Conservation (phyloP, 2,329 filamentous ascomycete species). For the Mollisiaceae sp. region DNA sequence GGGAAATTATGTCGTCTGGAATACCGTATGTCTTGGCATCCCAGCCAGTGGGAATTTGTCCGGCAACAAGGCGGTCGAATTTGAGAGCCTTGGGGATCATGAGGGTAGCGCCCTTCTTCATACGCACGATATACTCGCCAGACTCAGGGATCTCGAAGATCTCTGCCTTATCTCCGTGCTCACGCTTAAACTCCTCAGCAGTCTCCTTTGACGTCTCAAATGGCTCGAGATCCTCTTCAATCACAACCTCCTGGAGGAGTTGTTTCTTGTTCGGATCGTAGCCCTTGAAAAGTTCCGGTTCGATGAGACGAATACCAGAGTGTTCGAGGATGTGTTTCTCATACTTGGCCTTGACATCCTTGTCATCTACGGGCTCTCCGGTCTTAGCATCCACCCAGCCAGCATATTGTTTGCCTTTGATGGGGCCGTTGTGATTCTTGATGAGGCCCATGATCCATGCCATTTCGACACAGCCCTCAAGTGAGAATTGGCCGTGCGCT, state of each 20-base stretch:
- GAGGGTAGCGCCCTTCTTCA: conserved; percentile 94
- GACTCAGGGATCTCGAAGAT: conserved; percentile 94
- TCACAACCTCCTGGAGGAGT: conserved; percentile 95
- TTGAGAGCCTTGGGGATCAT: conserved; percentile 96
- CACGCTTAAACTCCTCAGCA: conserved; percentile 93
- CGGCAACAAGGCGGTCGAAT: conserved; percentile 96
- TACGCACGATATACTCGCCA: conserved; percentile 90
- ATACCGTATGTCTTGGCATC: conserved; percentile 95
- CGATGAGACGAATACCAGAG: conserved; percentile 95
- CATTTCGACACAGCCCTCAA: conserved; percentile 99
- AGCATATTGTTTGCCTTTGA: conserved; percentile 96
- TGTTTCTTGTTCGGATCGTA: conserved; percentile 99
- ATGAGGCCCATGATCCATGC: conserved; percentile 99
- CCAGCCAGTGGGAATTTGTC: conserved; percentile 97
- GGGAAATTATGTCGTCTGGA: conserved; percentile 95
- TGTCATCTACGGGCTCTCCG: conserved; percentile 94
- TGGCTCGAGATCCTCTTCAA: conserved; percentile 94
- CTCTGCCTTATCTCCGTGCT: conserved; percentile 97
- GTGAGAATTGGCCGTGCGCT: conserved; percentile 91
- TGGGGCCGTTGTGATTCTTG: conserved; percentile 94
- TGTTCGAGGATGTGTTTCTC: conserved; percentile 97
- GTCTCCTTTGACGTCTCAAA: conserved; percentile 98
- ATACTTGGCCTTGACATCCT: conserved; percentile 96
- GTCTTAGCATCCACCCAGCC: conserved; percentile 97
- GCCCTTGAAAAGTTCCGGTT: conserved; percentile 94